Evolutionary conservation across 1,139 yeast genomes (phyloP), one percentile per base, ranked within the genome.

Genomic region (Saccharomyces hybrid): DNA sequence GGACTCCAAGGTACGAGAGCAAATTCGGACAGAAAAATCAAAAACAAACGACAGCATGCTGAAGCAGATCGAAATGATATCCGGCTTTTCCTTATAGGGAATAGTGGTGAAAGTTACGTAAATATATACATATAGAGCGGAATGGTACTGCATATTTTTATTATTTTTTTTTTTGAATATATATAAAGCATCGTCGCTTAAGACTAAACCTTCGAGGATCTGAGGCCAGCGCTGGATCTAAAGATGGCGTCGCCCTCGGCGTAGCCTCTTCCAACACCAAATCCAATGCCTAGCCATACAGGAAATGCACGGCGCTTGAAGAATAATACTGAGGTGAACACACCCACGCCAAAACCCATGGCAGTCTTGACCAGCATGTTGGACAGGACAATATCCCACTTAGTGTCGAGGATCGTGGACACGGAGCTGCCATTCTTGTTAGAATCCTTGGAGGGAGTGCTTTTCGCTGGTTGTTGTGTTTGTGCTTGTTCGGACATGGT

Each of bases 211-310:
- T 82, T 83, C 56, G 84, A 82, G 53, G 82, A 76, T 77, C 95
- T 83, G 61, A 84, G 72, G 56, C 95, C 95, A 59, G 85, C 87
- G 52, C 77, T 74, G 27, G 88, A 80, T 75, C 98, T 85, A 80
- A 93, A 91, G 56, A 91, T 87, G 60, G 97, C 95, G 70, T 93
- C 98, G 58, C 98, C 99, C 77, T 93, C 99, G 59, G 98, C 83
- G 73, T 90, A 93, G 53, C 96, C 96, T 76, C 97, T 86, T 62
- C 99, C 99, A 59, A 91, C 80, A 61, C 99, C 99, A 66, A 93
- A 91, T 46, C 98, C 99, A 62, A 89, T 75, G 61, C 98, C 98
- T 57, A 91, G 74, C 96, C 97, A 91, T 49, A 91, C 97, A 54
- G 98, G 98, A 83, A 89, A 93, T 5, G 96, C 80, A 75, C 98